Evolutionary conservation across 768 basidiomycete species (phyloP).

Genomic region (Lyophyllum decastes): DNA sequence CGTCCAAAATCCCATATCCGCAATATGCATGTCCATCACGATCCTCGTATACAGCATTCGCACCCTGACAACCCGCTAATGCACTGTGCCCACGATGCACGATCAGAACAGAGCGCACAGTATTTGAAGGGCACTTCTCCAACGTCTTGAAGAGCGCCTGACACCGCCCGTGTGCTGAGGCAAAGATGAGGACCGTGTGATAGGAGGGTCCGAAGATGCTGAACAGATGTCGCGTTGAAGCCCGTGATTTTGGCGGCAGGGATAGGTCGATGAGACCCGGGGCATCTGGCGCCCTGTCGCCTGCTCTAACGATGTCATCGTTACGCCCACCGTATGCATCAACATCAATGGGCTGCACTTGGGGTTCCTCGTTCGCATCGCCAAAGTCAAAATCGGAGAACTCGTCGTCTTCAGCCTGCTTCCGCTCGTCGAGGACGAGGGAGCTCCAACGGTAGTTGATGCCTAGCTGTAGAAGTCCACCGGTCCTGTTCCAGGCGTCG

Average conservation of each 20-base stretch:
- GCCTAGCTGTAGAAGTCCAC: constrained; percentile 36
- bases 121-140: constrained; percentile 21
- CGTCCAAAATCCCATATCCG: constrained; percentile 34
- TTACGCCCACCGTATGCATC: constrained; percentile 25
- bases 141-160: constrained; percentile 14
- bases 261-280: constrained; percentile 18
- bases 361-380: too few relatives aligned
- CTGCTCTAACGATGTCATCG: constrained; percentile 32
- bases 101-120: constrained; percentile 27
- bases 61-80: constrained; percentile 31
- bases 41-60: constrained; percentile 26
- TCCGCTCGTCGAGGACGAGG: constrained; percentile 35
- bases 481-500: constrained; percentile 10
- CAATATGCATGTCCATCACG: constrained; percentile 36
- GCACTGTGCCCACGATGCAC: constrained; percentile 21
- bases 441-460: constrained; percentile 47
- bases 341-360: neutral
- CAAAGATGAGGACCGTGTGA: constrained; percentile 46
- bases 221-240: constrained; percentile 28
- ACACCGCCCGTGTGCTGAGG: constrained; percentile 20
- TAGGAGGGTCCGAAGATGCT: constrained; percentile 30
- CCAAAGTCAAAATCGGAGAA: neutral
- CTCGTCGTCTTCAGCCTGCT: neutral
- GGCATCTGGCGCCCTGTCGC: constrained; percentile 47
- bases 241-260: too few relatives aligned